Percentiles rank a stretch among this genome's conserved stretches.
Conservation (phyloP, 371 early-diverging fungal genomes). For the Mucor irregularis region DNA sequence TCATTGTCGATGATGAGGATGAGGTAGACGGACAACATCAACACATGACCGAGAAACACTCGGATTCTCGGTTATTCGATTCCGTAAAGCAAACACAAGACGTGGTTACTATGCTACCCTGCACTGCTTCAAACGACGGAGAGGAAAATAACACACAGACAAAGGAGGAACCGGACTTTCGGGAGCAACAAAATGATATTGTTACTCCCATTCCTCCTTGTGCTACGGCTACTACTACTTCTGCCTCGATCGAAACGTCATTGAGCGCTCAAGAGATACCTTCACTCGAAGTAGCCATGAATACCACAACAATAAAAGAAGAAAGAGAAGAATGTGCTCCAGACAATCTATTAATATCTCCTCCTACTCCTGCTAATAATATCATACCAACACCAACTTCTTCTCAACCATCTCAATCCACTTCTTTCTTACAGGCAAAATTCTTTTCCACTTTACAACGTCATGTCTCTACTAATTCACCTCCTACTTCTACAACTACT, state of each 20-base stretch:
- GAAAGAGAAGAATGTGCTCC: no score
- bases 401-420: background rate
- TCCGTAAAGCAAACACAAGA: slow-evolving; percentile 6
- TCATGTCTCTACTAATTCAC: slow-evolving; percentile 11
- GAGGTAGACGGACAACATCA: background rate
- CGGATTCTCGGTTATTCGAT: background rate
- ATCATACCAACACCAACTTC: slow-evolving; percentile 1
- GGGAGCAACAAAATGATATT: background rate
- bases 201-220: background rate
- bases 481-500: slow-evolving; percentile 3
- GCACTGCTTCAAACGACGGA: slow-evolving; percentile 1
- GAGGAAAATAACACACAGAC: background rate
- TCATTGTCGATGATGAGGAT: slow-evolving; percentile 24
- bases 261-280: slow-evolving; percentile 1
- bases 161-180: slow-evolving; percentile 11
- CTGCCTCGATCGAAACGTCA: no score
- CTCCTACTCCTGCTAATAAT: no score
- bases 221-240: background rate
- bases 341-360: slow-evolving; percentile 3
- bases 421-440: slow-evolving; percentile 43
- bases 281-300: background rate
- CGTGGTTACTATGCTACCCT: background rate
- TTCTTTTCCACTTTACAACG: slow-evolving; percentile 40
- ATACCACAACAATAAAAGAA: background rate
- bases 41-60: background rate